Evolutionary conservation across 352 stramenopile genomes (phyloP), one percentile per base, ranked within the genome.

Genomic region (Phytopythium oedochilum): DNA sequence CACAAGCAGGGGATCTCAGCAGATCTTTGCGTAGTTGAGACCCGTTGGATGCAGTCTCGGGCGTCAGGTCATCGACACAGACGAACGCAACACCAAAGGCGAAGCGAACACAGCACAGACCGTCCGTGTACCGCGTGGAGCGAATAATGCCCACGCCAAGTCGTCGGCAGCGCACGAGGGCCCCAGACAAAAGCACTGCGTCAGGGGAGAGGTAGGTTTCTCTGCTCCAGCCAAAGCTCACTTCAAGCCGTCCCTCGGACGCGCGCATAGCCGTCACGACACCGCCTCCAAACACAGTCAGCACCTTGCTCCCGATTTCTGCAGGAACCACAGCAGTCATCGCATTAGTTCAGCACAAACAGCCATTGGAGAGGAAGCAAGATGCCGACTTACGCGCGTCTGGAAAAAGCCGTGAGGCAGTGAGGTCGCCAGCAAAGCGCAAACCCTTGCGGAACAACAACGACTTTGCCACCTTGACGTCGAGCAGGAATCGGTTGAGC

Each of bases 391-490:
- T 71, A 86, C 75, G 65, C n/a, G 70, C 64, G 38, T 75, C 60
- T 17, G 69, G 67, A n/a, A 77, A 53, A 20, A 81, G 52, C 8
- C 35, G 14, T 32, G n/a, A 26, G 22, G 61, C 6, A 54, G 56
- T 60, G 10, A 54, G 53, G 31, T 75, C 66, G 51, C 32, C 73
- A 34, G 64, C 38, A 38, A 89, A 88, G 49, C 47, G 73, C 18
- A 90, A 11, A 0, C 80, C 83, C 31, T 81, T 78, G 5, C 80
- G 73, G 22, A 78, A 81, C 1, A 89, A 64, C 35, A 89, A 48
- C 3, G 70, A 67, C 38, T 87, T 86, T 5, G 77, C 77, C 8
- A 90, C 75, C 54, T 88, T 88, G 26, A 93, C 79, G 49, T 93
- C 83, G 14, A 93, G 53, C 20, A 88, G 56, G 53, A 93, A 91